Base-by-base conservation (phyloP, 805 yeast genomes). In the Tetrapisispora iriomotensis region DNA sequence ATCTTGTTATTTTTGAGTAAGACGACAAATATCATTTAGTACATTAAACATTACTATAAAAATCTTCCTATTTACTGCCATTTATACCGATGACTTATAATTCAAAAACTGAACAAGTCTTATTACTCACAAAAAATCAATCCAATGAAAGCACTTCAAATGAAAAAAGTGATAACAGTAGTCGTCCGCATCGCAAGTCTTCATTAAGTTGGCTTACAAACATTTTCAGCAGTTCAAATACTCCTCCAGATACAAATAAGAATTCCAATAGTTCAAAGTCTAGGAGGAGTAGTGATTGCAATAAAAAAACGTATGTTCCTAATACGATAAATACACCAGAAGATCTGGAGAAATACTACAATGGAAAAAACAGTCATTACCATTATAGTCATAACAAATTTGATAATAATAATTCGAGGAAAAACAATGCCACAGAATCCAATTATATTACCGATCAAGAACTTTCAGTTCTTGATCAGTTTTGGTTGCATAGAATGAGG, bases 401-500 rank as follows among this genome's bases (percentile, higher is more conserved):
- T 34, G 25, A 40, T 28, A 42, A 38, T 23, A 29, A 37, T n/a
- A 27, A 35, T 14, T 18, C 26, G 28, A 28, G 38, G 21, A 21
- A 33, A 33, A 34, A 43, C 36, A 30, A 32, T 37, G 27, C 39
- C 24, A 15, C 41, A 34, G 22, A 29, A 20, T 21, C 18, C 24
- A 23, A 19, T 20, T 21, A 27, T 15, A 27, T 28, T 12, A 6
- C 20, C 3, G 21, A 29, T 46, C 29, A 51, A 42, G 41, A 25
- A 5, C 32, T 38, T 12, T 46, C 48, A 32, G 40, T 48, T 46
- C 46, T 43, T 9, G 46, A 50, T 29, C 40, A 39, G 29, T 50
- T 50, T 38, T 58, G 62, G 62, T 41, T 56, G 14, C 48, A 47
- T 27, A 57, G 50, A 29, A 29, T n/a, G 19, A 22, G 12, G 13